A percentile compares a stretch with the other conserved stretches of the same genome.
Evolutionary conservation across 768 basidiomycete genomes (phyloP).

Genomic region (Naganishia antarctica): DNA sequence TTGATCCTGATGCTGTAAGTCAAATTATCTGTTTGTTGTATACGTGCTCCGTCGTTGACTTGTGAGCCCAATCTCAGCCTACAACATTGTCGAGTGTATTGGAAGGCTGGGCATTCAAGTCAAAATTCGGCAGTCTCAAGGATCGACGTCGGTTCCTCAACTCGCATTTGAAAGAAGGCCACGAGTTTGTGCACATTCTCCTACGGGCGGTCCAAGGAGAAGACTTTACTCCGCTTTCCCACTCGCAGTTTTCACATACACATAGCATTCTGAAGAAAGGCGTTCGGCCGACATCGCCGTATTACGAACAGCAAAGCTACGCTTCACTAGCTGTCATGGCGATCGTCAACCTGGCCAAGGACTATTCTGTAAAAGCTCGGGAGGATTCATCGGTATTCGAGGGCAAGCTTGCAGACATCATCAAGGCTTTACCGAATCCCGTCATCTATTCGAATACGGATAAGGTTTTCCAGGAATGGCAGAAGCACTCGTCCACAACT

Average conservation of each 20-base stretch:
- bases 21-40: background rate
- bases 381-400: constrained; percentile 51
- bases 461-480: constrained; percentile 77
- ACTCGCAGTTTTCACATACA: constrained; percentile 56
- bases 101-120: constrained; percentile 82
- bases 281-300: constrained; percentile 68
- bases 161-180: constrained; percentile 76
- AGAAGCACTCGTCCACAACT: background rate
- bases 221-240: constrained; percentile 60
- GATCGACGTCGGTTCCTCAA: constrained; percentile 84
- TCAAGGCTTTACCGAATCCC: constrained; percentile 79
- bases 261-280: constrained; percentile 40
- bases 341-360: constrained; percentile 75
- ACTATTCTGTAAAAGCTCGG: constrained; percentile 69
- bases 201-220: constrained; percentile 82
- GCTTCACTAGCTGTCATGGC: constrained; percentile 88
- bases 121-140: constrained; percentile 65
- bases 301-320: constrained; percentile 85
- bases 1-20: constrained; percentile 90
- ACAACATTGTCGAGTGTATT: constrained; percentile 87
- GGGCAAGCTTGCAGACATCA: constrained; percentile 75
- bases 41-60: background rate
- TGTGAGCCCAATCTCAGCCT: constrained; percentile 57
- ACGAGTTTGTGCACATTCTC: constrained; percentile 88
- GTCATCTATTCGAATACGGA: constrained; percentile 86